Base-by-base conservation (phyloP, 129 eudicot species). In the Calendula officinalis region DNA sequence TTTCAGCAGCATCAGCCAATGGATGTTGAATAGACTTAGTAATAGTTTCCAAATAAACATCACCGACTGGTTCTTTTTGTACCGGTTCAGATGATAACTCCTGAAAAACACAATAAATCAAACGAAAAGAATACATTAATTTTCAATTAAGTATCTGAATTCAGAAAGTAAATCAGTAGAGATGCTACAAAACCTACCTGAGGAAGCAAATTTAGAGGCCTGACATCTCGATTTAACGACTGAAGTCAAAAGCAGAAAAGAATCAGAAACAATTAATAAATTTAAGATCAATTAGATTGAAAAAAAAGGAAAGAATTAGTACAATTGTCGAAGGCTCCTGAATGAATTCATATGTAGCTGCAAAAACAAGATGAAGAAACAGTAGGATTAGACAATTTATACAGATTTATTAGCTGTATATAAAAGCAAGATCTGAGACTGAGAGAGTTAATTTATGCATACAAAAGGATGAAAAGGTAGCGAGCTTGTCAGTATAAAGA, bases 401-500 rank as follows among this genome's bases (percentile, higher is more conserved):
- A 13, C 11, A 47, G 34, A 64, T 34, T 14, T 8, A 22, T 22
- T 22, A 22, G 30, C 30, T 22, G 30, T 16, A 42, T 12, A 44
- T 40, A 44, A 61, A 17, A 60, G 8, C 34, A 60, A 60, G 67
- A 40, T 38, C n/a, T 60, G 35, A 39, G 65, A 57, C 40, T 11
- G 10, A 55, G 13, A 5, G 17, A 30, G 34, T 64, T 64, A 64
- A 22, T 22, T 2, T 22, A 2, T 22, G 30, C 70, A 36, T 5
- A 65, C 60, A 44, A 39, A 69, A 69, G 22, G 80, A 22, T 22
- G 30, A 22, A 22, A 22, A 22, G 30, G 30, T 58, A 45, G 53
- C 13, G 67, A 88, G 73, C 39, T 69, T 83, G 72, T 86, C 82
- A 11, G 90, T 83, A 77, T 76, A 89, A 62, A 89, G 95, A 51